Conservation (phyloP, 345 rosid species). For the Dimocarpus longan region DNA sequence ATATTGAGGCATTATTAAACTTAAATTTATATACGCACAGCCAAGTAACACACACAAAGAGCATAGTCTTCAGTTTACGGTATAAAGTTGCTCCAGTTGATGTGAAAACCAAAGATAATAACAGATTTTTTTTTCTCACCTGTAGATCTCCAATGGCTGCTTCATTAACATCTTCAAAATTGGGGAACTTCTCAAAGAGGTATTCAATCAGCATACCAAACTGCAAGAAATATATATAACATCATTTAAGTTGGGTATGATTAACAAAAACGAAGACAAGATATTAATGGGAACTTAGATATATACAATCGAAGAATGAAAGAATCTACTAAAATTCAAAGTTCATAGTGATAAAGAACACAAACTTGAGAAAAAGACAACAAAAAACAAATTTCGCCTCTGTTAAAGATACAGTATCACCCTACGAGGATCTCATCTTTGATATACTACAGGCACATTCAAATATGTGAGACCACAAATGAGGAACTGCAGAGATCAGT, state of each 20-base stretch:
- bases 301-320: background rate
- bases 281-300: background rate
- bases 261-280: background rate
- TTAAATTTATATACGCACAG: background rate
- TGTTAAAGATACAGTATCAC: background rate
- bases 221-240: slow-evolving; percentile 46
- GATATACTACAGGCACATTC: background rate
- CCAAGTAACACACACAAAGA: background rate
- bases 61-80: background rate
- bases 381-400: background rate
- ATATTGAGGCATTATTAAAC: background rate
- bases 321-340: background rate
- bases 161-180: slow-evolving; percentile 65
- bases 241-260: slow-evolving; percentile 4
- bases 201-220: slow-evolving; percentile 97
- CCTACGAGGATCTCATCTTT: background rate
- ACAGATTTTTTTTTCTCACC: slow-evolving; percentile 43
- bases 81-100: slow-evolving; percentile 1
- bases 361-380: background rate
- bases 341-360: background rate
- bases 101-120: slow-evolving; percentile 13
- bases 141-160: slow-evolving; percentile 90
- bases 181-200: slow-evolving; percentile 81
- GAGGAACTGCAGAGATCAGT: background rate
- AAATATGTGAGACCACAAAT: background rate